These are phyloP conservation scores for Aspergillus sp. DNA, from an alignment of 2,329 filamentous ascomycete species.

Conservation along the genomic window DNA sequence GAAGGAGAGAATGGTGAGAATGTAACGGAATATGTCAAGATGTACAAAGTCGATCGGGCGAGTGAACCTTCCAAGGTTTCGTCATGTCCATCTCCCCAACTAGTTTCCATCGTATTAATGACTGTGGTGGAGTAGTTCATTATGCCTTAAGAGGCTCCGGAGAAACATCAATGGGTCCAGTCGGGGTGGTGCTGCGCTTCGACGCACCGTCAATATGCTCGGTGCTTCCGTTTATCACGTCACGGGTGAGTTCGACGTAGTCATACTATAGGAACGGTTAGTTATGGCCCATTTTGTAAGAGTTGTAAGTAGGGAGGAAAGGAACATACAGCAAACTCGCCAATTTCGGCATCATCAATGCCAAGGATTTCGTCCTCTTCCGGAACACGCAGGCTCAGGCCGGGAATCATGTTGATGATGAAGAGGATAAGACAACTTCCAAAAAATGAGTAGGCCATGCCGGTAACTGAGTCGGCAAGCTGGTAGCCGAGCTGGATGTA, in stretches of 20 bases:
- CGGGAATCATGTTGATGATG: constrained; percentile 75
- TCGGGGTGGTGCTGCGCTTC: constrained; percentile 31
- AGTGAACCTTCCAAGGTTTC: too few species aligned
- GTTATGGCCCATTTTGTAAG: not conserved
- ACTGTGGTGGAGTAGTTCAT: not conserved
- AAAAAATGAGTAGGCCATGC: constrained; percentile 74
- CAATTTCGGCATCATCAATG: constrained; percentile 86
- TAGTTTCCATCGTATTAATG: too few species aligned
- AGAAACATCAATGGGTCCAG: constrained; percentile 16
- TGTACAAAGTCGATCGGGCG: not conserved
- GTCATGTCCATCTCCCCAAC: too few species aligned
- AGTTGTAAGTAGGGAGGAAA: not conserved
- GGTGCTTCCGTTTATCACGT: constrained; percentile 52
- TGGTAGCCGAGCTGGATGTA: constrained; percentile 84
- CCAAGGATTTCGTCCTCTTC: constrained; percentile 80
- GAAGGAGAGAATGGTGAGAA: not conserved
- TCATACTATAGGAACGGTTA: constrained; percentile 60
- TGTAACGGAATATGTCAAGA: not conserved
- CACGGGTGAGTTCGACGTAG: constrained; percentile 79
- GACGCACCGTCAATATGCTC: constrained; percentile 27
- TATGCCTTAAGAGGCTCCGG: constrained; percentile 26
- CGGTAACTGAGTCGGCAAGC: constrained; percentile 75
- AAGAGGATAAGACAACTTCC: constrained; percentile 78
- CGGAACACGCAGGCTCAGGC: constrained; percentile 69
- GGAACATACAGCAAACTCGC: constrained; percentile 74